Conservation (phyloP, 768 basidiomycete genomes). For the Melanogaster broomeanus region DNA sequence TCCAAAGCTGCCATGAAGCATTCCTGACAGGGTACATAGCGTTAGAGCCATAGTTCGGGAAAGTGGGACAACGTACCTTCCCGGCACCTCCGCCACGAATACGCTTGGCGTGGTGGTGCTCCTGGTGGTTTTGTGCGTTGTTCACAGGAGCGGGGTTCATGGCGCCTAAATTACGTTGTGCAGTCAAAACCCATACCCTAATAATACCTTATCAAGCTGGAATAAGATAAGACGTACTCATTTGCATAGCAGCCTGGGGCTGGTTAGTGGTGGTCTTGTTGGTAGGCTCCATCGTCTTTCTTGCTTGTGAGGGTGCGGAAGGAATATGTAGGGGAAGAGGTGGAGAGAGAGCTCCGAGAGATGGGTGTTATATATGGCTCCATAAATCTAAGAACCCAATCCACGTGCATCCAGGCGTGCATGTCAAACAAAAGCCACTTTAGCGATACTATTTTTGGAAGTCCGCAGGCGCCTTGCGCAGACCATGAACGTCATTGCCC, state of each 20-base stretch:
- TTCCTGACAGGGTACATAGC: constrained; percentile 44
- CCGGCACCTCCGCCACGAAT: constrained; percentile 72
- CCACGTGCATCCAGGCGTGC: constrained; percentile 7
- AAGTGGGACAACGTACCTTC: constrained; percentile 42
- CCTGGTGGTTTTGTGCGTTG: constrained; percentile 40
- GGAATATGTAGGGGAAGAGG: not conserved
- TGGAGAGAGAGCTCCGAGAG: no score
- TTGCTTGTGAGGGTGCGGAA: constrained; percentile 25
- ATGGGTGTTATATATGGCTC: no score
- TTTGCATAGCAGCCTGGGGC: constrained; percentile 59
- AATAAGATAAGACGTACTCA: constrained; percentile 50
- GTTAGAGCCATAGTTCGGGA: not conserved
- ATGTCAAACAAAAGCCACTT: constrained; percentile 1
- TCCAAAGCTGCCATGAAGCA: constrained; percentile 62
- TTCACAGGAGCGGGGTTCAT: constrained; percentile 45
- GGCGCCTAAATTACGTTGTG: constrained; percentile 35
- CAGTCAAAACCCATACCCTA: not conserved
- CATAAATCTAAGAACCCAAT: no score
- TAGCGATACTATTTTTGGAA: not conserved
- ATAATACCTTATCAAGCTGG: not conserved
- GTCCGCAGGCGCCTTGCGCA: not conserved
- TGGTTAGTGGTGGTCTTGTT: constrained; percentile 46
- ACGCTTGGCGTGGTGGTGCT: constrained; percentile 49
- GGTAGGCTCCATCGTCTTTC: constrained; percentile 31
- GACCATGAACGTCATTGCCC: not conserved